phyloP scores from a whole-genome alignment of 441 rosid genomes.

The Eruca vesicaria region DNA sequence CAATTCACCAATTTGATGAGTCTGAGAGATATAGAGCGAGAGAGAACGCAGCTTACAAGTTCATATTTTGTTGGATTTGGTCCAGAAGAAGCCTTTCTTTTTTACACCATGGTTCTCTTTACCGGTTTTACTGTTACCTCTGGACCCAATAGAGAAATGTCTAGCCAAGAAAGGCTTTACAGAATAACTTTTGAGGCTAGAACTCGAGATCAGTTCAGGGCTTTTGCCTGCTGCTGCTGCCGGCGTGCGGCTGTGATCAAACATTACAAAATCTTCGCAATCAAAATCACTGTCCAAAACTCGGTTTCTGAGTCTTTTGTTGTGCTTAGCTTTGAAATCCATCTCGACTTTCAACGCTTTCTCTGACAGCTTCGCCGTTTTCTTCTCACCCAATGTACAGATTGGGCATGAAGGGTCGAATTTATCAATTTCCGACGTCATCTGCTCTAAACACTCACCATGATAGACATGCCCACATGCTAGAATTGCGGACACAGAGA shows the following conservation, averaged over 20 bases:
- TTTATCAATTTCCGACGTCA: conserved; percentile 77
- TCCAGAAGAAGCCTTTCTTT: conserved; percentile 88
- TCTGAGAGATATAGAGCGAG: neutral
- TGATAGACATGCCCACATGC: conserved; percentile 93
- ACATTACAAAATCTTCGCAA: conserved; percentile 42
- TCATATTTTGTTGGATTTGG: conserved; percentile 76
- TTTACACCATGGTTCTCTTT: conserved; percentile 46
- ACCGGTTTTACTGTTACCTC: conserved; percentile 45
- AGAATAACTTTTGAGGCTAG: conserved; percentile 61
- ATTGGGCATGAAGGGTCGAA: conserved; percentile 93
- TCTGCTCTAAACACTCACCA: conserved; percentile 92
- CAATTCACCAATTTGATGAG: neutral
- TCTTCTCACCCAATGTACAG: conserved; percentile 84
- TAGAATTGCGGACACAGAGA: conserved; percentile 70
- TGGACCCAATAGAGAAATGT: conserved; percentile 85
- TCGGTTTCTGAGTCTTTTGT: conserved; percentile 65
- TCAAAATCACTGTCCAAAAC: conserved; percentile 63
- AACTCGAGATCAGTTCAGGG: conserved; percentile 57
- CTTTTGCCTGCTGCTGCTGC: conserved; percentile 39
- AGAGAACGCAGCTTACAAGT: conserved; percentile 24
- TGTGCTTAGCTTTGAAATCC: conserved; percentile 61
- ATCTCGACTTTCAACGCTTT: conserved; percentile 75
- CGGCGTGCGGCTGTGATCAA: conserved; percentile 39
- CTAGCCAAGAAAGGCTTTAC: conserved; percentile 64
- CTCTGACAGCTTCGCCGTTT: conserved; percentile 70